Evolutionary conservation across 1,284 basidiomycete genomes (phyloP).

Genomic region (Ceratorhiza oryzae-sativae): DNA sequence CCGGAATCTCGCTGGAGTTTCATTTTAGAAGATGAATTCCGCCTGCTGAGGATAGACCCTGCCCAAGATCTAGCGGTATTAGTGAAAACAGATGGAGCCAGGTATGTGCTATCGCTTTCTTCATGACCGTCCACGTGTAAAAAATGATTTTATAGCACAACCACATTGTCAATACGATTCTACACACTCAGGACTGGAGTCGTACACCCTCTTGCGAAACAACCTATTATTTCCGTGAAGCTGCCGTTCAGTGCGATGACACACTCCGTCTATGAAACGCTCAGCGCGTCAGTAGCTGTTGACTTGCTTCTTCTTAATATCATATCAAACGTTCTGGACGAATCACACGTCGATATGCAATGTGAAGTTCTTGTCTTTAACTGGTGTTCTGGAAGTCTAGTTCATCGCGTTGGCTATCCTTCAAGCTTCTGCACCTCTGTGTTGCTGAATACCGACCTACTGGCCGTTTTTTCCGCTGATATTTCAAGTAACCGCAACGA

Average conservation of each 20-base stretch:
- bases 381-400: conserved; percentile 1
- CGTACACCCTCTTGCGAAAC: not conserved
- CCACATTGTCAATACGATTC: not conserved
- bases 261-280: not conserved
- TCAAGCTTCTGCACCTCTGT: not conserved
- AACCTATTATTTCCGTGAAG: not conserved
- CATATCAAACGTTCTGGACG: not conserved
- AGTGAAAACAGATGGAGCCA: not conserved
- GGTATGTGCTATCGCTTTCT: not conserved
- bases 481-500: too few relatives aligned
- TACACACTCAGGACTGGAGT: conserved; percentile 1
- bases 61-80: conserved; percentile 2
- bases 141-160: not conserved
- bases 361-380: not conserved
- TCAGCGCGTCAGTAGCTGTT: too few relatives aligned
- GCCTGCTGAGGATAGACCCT: not conserved
- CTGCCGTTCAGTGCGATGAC: not conserved
- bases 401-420: not conserved
- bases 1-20: not conserved
- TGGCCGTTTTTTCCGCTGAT: not conserved
- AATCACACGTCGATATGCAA: not conserved
- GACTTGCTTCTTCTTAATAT: not conserved
- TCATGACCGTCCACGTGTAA: too few relatives aligned
- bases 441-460: not conserved
- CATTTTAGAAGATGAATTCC: not conserved